Base-by-base conservation (phyloP, 2,329 filamentous ascomycete species). In the Pseudogymnoascus sp. region DNA sequence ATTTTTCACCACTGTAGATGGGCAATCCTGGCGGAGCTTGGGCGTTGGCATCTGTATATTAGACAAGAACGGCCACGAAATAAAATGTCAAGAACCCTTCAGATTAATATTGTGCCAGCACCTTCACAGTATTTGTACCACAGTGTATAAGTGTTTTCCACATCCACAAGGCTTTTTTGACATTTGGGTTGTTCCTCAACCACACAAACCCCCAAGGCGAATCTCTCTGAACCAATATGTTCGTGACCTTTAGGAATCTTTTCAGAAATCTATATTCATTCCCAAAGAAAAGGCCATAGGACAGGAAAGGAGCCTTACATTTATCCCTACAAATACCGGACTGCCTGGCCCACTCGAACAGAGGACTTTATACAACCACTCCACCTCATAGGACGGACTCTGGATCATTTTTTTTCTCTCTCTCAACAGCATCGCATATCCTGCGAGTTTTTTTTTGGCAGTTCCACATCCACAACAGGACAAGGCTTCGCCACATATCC, bases 341-440 rank as follows among this genome's bases (percentile, higher is more conserved):
- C 50, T 56, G 31, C 28, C 50, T 33, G 50, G 50, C 50, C 50
- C 50, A 56, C 50, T 33, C 50, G 50, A 35, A 56, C 46, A 12
- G 43, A 46, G 46, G 46, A 24, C 46, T 53, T 53, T 53, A 31
- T 53, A 24, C 22, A 46, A n/a, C 7, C 43, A 50, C 43, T 28
- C 46, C 46, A 56, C 46, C 50, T 33, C 28, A 56, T 56, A 56
- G 28, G 50, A 56, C 50, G 26, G 50, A 56, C 28, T 6, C 26
- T 31, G 26, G 46, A 53, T 33, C 50, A 19, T 56, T 56, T 56
- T 35, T 56, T 33, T 33, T 31, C 31, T 43, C 59, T 61, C 60
- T 46, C 40, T 33, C 60, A 61, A 61, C 60, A 61, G 41, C 37
- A 61, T 61, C 60, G 41, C 41, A 61, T 61, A 46, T 59, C 37